Evolutionary conservation across 352 stramenopile genomes (phyloP).

Genomic region (Globisporangium iwayamae): DNA sequence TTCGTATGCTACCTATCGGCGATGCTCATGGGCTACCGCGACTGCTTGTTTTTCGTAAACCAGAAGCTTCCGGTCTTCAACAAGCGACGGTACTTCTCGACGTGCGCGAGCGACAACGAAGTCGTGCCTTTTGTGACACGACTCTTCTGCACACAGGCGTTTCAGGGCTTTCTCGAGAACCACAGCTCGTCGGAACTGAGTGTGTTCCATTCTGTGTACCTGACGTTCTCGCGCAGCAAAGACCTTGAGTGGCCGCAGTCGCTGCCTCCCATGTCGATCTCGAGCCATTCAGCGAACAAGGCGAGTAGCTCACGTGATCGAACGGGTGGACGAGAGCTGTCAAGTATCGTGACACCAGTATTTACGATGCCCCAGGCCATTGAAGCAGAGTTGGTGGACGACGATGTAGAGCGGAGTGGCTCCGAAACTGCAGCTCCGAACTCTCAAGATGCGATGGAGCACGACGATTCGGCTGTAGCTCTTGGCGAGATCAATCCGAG

Average conservation of each 20-base stretch:
- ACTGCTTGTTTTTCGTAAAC: conserved; percentile 87
- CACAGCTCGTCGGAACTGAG: conserved; percentile 67
- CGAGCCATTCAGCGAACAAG: conserved; percentile 5
- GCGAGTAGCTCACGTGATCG: background rate
- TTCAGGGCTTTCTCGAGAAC: conserved; percentile 78
- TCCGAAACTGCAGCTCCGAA: background rate
- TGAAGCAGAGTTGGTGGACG: background rate
- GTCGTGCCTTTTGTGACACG: conserved; percentile 63
- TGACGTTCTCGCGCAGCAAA: conserved; percentile 53
- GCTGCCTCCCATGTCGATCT: conserved; percentile 26
- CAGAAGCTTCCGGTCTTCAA: conserved; percentile 86
- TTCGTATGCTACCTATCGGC: conserved; percentile 73
- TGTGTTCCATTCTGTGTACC: conserved; percentile 76
- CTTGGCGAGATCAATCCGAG: background rate
- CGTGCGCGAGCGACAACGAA: conserved; percentile 48
- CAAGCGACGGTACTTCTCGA: conserved; percentile 78
- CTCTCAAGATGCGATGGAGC: conserved; percentile 17
- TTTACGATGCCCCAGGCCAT: conserved; percentile 16
- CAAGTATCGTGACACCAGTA: conserved; percentile 20
- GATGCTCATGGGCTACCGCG: conserved; percentile 72
- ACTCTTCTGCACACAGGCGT: conserved; percentile 71
- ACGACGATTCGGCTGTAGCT: conserved; percentile 9
- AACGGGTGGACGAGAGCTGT: background rate
- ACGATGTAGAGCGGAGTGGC: background rate
- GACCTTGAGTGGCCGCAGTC: conserved; percentile 46